A percentile compares a stretch with the other conserved stretches of the same genome.
Evolutionary conservation across 2,329 filamentous ascomycete species (phyloP).

Genomic region (Diaporthe citri): DNA sequence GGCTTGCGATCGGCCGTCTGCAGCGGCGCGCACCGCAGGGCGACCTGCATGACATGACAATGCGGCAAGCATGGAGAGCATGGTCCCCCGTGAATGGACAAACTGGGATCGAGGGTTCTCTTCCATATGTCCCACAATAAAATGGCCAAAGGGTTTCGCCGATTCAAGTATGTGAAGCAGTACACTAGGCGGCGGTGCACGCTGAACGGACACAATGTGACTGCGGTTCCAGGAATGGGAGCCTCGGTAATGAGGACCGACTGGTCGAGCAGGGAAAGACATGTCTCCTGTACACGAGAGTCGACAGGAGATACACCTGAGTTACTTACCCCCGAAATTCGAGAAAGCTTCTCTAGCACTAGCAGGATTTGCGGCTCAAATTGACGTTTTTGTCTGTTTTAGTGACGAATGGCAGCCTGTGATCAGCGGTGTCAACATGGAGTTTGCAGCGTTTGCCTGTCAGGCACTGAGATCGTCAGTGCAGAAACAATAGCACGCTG

Average conservation of each 20-base stretch:
- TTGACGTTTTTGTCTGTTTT: neutral
- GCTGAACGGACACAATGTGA: constrained; percentile 27
- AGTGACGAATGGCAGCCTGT: neutral
- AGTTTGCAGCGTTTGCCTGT: neutral
- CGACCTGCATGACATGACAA: constrained; percentile 12
- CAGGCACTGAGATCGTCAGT: constrained; percentile 11
- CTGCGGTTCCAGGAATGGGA: neutral
- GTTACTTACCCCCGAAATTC: neutral
- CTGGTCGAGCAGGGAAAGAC: constrained; percentile 16
- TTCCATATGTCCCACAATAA: neutral
- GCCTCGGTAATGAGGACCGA: constrained; percentile 3
- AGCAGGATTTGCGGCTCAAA: neutral
- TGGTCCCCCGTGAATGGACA: neutral
- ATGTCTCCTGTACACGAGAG: constrained; percentile 1
- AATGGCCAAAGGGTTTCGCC: neutral
- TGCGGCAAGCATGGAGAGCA: neutral
- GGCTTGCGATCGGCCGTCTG: neutral
- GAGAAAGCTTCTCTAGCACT: neutral
- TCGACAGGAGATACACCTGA: neutral
- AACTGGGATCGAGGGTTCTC: no score
- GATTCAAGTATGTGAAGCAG: neutral
- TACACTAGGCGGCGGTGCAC: constrained; percentile 1
- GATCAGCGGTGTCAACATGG: neutral
- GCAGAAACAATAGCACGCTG: constrained; percentile 5
- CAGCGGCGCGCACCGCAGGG: constrained; percentile 28